A percentile compares a stretch with the other conserved stretches of the same genome.
These are phyloP conservation scores for Fagopyrum esculentum DNA, from an alignment of 148 eudicot genomes.

Conservation along the genomic window DNA sequence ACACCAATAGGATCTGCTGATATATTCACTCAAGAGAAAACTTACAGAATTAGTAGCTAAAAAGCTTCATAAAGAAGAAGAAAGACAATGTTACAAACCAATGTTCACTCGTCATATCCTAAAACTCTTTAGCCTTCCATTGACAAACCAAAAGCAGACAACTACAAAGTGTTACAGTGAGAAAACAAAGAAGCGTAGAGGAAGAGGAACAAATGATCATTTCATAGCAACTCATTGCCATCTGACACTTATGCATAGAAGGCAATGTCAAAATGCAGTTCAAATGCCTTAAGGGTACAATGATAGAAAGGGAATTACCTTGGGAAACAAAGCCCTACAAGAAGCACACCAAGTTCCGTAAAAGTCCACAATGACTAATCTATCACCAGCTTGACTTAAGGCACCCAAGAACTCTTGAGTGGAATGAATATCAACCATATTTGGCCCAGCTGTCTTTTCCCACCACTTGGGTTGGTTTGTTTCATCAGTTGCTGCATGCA, in stretches of 20 bases:
- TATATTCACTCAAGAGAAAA: background rate
- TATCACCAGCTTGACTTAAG: slow-evolving; percentile 83
- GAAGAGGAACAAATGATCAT: no score
- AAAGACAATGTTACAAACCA: background rate
- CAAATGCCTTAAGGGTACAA: no score
- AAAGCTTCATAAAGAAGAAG: no score
- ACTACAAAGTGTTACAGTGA: no score
- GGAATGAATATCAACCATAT: slow-evolving; percentile 95
- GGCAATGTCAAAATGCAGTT: background rate
- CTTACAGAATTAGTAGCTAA: no score
- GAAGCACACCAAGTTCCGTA: slow-evolving; percentile 99
- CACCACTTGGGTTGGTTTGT: slow-evolving; percentile 97
- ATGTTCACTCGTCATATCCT: no score
- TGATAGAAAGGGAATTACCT: slow-evolving; percentile 37
- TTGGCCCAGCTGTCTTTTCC: slow-evolving; percentile 96
- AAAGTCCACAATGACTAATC: slow-evolving; percentile 85
- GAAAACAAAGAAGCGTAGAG: no score
- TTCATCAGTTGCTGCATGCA: slow-evolving; percentile 72
- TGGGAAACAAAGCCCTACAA: slow-evolving; percentile 94
- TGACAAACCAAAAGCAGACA: no score
- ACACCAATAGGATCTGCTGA: background rate
- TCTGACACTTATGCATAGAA: no score
- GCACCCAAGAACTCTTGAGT: slow-evolving; percentile 77
- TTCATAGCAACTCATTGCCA: no score
- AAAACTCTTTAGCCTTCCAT: no score